Percentiles rank a stretch among this genome's conserved stretches.
These are phyloP conservation scores for Immersiella caudata DNA, from an alignment of 495 filamentous ascomycete genomes.

Conservation along the genomic window DNA sequence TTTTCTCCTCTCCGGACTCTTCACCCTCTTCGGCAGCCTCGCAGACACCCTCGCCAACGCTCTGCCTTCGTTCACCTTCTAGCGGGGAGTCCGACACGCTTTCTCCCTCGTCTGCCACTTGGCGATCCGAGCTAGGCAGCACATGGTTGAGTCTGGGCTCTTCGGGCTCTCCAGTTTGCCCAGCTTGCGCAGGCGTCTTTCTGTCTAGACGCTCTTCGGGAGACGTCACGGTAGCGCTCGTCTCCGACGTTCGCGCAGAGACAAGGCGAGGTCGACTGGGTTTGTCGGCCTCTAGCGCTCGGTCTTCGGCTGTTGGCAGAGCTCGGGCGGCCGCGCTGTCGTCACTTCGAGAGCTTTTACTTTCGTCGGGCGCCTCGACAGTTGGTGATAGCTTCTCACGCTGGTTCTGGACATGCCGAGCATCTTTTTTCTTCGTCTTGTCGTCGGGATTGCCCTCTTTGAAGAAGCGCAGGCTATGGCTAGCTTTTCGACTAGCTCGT, in stretches of 20 bases:
- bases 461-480: conserved; percentile 89
- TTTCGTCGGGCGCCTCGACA: conserved; percentile 22
- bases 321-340: conserved; percentile 3
- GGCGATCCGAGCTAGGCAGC: conserved; percentile 13
- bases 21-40: conserved; percentile 68
- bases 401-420: conserved; percentile 27
- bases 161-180: conserved; percentile 14
- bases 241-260: conserved; percentile 25
- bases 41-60: conserved; percentile 36
- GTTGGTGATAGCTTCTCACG: conserved; percentile 39
- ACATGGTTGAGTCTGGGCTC: conserved; percentile 7
- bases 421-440: conserved; percentile 48
- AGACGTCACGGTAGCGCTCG: conserved; percentile 19
- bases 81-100: conserved; percentile 14
- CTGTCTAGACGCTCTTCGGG: conserved; percentile 27
- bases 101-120: conserved; percentile 14
- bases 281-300: conserved; percentile 10
- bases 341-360: not conserved
- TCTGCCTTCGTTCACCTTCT: conserved; percentile 32
- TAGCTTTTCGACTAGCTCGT: conserved; percentile 84
- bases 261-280: conserved; percentile 20
- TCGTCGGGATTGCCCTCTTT: conserved; percentile 78
- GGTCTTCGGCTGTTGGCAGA: conserved; percentile 12
- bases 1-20: conserved; percentile 88
- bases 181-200: not conserved